A percentile compares a stretch with the other conserved stretches of the same genome.
Evolutionary conservation across 768 basidiomycete genomes (phyloP).

Genomic region (Tricholoma matsutake): DNA sequence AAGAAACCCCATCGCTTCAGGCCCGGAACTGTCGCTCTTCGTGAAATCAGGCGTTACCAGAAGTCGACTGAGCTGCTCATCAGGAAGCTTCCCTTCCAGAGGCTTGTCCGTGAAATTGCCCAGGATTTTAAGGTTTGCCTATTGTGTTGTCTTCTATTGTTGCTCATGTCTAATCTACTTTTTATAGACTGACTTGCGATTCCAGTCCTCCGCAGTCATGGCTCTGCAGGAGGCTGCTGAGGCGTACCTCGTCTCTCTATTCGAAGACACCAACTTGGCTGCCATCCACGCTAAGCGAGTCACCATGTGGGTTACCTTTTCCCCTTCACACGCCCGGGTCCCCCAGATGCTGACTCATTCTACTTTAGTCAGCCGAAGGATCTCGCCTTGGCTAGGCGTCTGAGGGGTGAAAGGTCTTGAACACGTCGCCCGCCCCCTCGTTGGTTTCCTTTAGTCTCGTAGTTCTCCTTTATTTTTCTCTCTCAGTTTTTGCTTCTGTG

Average conservation of each 20-base stretch:
- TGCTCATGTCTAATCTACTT: slow-evolving; percentile 7
- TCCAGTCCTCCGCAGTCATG: slow-evolving; percentile 95
- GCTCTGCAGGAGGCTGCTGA: slow-evolving; percentile 92
- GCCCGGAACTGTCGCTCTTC: slow-evolving; percentile 97
- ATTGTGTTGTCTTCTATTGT: background rate
- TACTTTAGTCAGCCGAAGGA: slow-evolving; percentile 76
- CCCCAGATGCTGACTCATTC: slow-evolving; percentile 17
- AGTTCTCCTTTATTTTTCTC: background rate
- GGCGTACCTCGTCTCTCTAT: slow-evolving; percentile 83
- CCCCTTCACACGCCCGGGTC: background rate
- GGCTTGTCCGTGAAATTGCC: slow-evolving; percentile 95
- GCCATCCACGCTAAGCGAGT: slow-evolving; percentile 88
- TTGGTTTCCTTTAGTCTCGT: background rate
- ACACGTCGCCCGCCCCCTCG: slow-evolving; percentile 6
- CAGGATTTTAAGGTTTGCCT: slow-evolving; percentile 86
- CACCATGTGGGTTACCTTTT: slow-evolving; percentile 45
- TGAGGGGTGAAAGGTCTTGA: slow-evolving; percentile 84
- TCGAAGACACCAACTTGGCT: slow-evolving; percentile 89
- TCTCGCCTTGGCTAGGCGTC: slow-evolving; percentile 81
- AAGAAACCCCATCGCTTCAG: slow-evolving; percentile 99
- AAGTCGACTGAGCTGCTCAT: slow-evolving; percentile 99
- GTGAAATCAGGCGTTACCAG: slow-evolving; percentile 98
- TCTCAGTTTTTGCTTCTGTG: slow-evolving; percentile 3
- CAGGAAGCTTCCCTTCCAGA: slow-evolving; percentile 99
- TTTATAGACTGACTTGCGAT: slow-evolving; percentile 78